These are phyloP conservation scores for Rhodotorula sp. DNA, from an alignment of 1,284 basidiomycete species.

Conservation along the genomic window DNA sequence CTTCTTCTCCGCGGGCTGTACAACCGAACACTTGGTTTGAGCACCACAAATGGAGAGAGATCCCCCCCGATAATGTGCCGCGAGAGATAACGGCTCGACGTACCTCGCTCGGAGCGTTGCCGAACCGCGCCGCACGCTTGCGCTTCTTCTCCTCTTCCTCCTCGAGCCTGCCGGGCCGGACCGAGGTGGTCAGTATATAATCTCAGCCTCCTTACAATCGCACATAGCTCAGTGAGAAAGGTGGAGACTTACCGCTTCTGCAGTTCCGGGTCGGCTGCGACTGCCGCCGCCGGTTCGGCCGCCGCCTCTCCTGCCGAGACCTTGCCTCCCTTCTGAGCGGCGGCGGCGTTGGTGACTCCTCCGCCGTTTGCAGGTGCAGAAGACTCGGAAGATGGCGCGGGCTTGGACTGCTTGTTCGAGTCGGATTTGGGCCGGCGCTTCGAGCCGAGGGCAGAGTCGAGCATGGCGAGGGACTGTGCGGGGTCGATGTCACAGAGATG, in stretches of 20 bases:
- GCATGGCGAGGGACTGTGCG: slow-evolving; percentile 24
- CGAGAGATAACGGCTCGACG: too few relatives aligned
- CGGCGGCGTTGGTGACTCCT: slow-evolving; percentile 2
- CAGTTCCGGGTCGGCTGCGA: slow-evolving; percentile 27
- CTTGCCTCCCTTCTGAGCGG: background rate
- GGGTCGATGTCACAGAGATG: too few relatives aligned
- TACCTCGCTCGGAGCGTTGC: too few relatives aligned
- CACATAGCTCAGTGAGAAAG: too few relatives aligned
- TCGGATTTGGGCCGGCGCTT: slow-evolving; percentile 8
- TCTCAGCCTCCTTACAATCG: too few relatives aligned
- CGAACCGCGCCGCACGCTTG: slow-evolving; percentile 53
- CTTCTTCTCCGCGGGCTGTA: too few relatives aligned
- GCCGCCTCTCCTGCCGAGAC: background rate
- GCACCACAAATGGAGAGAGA: too few relatives aligned
- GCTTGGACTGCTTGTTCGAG: background rate
- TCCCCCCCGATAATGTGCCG: too few relatives aligned
- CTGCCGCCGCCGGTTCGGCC: slow-evolving; percentile 28
- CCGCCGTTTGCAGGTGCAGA: background rate
- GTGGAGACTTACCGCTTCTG: slow-evolving; percentile 9
- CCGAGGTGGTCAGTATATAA: background rate
- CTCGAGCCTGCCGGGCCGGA: slow-evolving; percentile 13
- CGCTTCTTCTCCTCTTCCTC: slow-evolving; percentile 54
- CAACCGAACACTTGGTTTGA: too few relatives aligned
- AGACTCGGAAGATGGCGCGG: slow-evolving; percentile 12
- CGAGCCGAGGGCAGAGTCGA: slow-evolving; percentile 33